Base-by-base conservation (phyloP, 345 rosid genomes). In the Citropsis articulata region DNA sequence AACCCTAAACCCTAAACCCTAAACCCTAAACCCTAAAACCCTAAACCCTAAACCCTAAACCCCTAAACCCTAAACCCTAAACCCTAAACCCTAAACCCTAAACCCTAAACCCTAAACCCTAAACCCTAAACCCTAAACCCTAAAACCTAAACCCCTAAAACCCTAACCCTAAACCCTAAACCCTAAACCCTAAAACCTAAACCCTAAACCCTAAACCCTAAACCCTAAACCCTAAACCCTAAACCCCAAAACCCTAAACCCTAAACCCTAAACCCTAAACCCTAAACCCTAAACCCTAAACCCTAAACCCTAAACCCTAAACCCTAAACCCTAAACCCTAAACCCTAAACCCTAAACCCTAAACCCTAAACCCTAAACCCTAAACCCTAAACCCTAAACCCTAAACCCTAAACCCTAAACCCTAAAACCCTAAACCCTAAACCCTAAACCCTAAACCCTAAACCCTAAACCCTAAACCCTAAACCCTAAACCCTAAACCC, bases 311-410 rank as follows among this genome's bases (percentile, higher is more conserved):
- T 24, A 56, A 76, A 73, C 68, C 75, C 78, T 50, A 67, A 69
- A 71, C 78, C 79, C 78, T 68, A 73, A 80, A 71, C 65, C 83
- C 79, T 60, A 66, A 75, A 75, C 72, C 79, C 81, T 21, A 72
- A 73, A 75, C 77, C 78, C 71, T 66, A 72, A 73, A 69, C 76
- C 81, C 76, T 50, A 72, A 75, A 71, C 77, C 78, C 65, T 30
- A 35, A 78, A 74, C 56, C 82, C 78, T 48, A 59, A 80, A 75
- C 74, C 78, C 79, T 63, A 75, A 80, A 75, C 79, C 83, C 79
- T 75, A 80, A 80, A 67, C 82, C 81, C 73, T 72, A 79, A n/a
- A n/a, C n/a, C n/a, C n/a, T n/a, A n/a, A 79, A 45, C 82, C 75
- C 68, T 60, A 61, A 57, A 61, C 68, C 77, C 66, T 57, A 73